Evolutionary conservation across 2,329 filamentous ascomycete genomes (phyloP), one percentile per base, ranked within the genome.

Genomic region (Neopestalotiopsis sp.): DNA sequence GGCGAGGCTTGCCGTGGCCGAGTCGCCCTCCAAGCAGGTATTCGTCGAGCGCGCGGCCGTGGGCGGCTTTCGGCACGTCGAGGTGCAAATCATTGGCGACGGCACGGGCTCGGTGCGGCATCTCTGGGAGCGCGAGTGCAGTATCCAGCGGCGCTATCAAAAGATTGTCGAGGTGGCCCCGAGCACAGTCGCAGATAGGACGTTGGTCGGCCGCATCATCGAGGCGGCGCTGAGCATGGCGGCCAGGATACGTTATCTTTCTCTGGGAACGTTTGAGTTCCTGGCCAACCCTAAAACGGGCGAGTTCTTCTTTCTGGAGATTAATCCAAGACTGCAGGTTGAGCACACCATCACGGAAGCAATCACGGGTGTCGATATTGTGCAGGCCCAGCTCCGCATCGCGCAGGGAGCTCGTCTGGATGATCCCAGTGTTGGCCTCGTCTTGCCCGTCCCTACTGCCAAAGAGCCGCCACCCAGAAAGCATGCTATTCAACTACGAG

Each of bases 121-220:
- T 49, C 85, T 92, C 32, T 89, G 90, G 4, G 90, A 92, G 73
- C 82, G 91, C 34, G 90, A 93, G 71, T 92, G 91, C 74, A 90
- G 87, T 0, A 87, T 92, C 6, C 90, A 92, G 75, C 80, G 91
- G 63, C 82, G 91, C 28, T 89, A 88, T 73, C 89, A 90, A 74
- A 91, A 91, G 73, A 81, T 90, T 6, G 82, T 91, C 12, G 89
- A 91, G 73, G 72, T 86, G 32, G 87, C 89, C 1, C 88, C 88
- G 0, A 85, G 85, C n/a, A 78, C 84, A 1, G 78, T 86, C 1
- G 38, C 68, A 3, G 79, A 89, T 72, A 79, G 88, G 1, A 70
- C 68, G 0, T 70, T 88, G 38, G 79, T 90, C 3, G 66, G 62
- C 4, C n/a, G 49, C 14, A 82, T 90, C 1, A 87, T 90, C 45